Evolutionary conservation across 2,329 filamentous ascomycete species (phyloP), one percentile per base, ranked within the genome.

Genomic region (Penicillium sp.): DNA sequence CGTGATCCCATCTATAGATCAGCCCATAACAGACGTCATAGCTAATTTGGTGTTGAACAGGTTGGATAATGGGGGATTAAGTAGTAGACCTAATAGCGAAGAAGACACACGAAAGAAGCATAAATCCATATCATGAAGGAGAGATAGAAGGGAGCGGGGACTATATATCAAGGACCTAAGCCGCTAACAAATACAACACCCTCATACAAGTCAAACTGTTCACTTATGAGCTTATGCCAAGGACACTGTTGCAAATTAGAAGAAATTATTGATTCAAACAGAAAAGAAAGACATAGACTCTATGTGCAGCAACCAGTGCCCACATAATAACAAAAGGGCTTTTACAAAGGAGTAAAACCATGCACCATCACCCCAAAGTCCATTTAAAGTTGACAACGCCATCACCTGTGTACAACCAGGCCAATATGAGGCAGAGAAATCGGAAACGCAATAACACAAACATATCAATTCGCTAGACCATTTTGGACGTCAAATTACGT

Each of bases 271-370:
- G 31, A 61, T 64, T 61, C 45, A 61, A 44, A 44, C 15, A 29
- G 52, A 60, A 34, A 44, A 23, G 2, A 44, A 41, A 31, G 13
- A 27, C 33, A 36, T 59, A 55, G 39, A 44, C 44, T 54, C 48
- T 59, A 61, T 65, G 60, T 63, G 61, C 50, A 63, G 57, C 63
- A 66, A 44, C 65, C 63, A 62, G 65, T 65, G 60, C 60, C 53
- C 50, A 60, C 59, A 64, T 57, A 57, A 50, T 38, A 53, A 49
- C 50, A 50, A 54, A 53, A 55, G 41, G 39, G 46, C n/a, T 56
- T 45, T 57, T 58, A 50, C 53, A 61, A 52, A 48, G 25, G 31
- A 55, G 56, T 33, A 52, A 45, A 39, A 52, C 60, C 44, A 51
- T 36, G 36, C 58, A 46, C 61, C 50, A 54, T 38, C 44, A 50